These are phyloP conservation scores for Pichia sp. DNA, from an alignment of 1,139 yeast species.

Conservation along the genomic window DNA sequence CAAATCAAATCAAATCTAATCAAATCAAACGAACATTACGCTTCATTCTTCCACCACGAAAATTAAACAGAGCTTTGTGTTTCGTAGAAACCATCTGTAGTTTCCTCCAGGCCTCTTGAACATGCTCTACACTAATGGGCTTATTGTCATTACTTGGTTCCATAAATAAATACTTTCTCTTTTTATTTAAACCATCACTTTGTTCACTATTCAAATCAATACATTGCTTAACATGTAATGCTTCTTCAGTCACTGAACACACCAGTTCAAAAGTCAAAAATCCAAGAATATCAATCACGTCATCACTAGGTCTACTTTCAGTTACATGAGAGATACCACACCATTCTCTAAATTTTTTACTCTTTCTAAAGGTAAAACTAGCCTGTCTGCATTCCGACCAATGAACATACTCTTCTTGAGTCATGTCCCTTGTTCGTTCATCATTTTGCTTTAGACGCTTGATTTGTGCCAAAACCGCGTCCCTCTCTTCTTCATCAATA, in stretches of 20 bases:
- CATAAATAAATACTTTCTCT: constrained; percentile 63
- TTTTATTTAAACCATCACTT: constrained; percentile 20
- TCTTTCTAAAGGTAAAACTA: constrained; percentile 88
- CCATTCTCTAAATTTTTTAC: constrained; percentile 93
- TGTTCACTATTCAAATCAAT: constrained; percentile 14
- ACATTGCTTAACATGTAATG: constrained; percentile 62
- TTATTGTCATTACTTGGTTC: constrained; percentile 84
- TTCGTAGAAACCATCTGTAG: constrained; percentile 56
- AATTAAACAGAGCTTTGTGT: constrained; percentile 61
- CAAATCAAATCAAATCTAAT: not conserved
- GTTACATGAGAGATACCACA: constrained; percentile 79
- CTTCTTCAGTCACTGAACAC: constrained; percentile 88
- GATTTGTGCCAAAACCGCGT: constrained; percentile 81
- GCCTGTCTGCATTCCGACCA: constrained; percentile 99
- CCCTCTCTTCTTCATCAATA: constrained; percentile 81
- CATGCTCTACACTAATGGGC: constrained; percentile 77
- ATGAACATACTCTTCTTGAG: constrained; percentile 93
- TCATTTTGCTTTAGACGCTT: constrained; percentile 89
- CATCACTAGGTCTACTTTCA: constrained; percentile 91
- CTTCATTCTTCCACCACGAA: constrained; percentile 57
- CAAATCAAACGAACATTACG: constrained; percentile 8
- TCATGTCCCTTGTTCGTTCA: constrained; percentile 88
- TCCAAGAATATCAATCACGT: constrained; percentile 91
- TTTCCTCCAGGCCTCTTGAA: constrained; percentile 87
- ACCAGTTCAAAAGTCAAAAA: constrained; percentile 95